phyloP scores from a whole-genome alignment of 495 filamentous ascomycete species.

The Aspergillus egyptiacus region DNA sequence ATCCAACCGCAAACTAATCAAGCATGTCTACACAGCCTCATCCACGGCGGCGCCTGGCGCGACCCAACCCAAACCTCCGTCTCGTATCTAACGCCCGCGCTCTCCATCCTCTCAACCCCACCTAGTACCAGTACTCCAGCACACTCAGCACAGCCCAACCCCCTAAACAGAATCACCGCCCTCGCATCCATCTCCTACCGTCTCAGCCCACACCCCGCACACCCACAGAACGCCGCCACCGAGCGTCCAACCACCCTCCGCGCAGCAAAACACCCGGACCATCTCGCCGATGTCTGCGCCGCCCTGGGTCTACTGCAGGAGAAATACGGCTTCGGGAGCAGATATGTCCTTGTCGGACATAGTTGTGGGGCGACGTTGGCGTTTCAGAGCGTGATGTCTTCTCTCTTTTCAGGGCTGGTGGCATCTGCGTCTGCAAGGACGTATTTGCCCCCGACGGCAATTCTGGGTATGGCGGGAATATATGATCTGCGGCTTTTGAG shows the following conservation, averaged over 20 bases:
- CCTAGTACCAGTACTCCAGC: not conserved
- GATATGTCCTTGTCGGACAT: constrained; percentile 69
- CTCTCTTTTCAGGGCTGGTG: constrained; percentile 1
- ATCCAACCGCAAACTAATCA: not conserved
- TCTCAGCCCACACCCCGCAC: constrained; percentile 62
- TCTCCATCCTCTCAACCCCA: constrained; percentile 44
- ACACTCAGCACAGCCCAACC: constrained; percentile 9
- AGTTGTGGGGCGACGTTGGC: constrained; percentile 69
- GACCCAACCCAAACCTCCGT: constrained; percentile 58
- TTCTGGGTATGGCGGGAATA: constrained; percentile 59
- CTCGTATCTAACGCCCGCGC: constrained; percentile 40
- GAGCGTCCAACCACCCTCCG: constrained; percentile 35
- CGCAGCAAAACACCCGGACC: constrained; percentile 62
- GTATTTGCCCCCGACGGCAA: constrained; percentile 30
- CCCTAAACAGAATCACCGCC: constrained; percentile 47
- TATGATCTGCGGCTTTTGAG: constrained; percentile 57
- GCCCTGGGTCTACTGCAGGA: constrained; percentile 57
- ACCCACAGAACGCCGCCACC: constrained; percentile 44
- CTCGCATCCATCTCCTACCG: constrained; percentile 76
- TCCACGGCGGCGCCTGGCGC: constrained; percentile 88
- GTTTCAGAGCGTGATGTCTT: constrained; percentile 58
- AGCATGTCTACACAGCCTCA: constrained; percentile 46
- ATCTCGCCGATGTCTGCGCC: constrained; percentile 61
- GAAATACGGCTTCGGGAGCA: constrained; percentile 42
- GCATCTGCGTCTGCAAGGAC: not conserved